Evolutionary conservation across 192 early-diverging fungal genomes (phyloP), one percentile per base, ranked within the genome.

Genomic region (Entomortierella beljakovae): DNA sequence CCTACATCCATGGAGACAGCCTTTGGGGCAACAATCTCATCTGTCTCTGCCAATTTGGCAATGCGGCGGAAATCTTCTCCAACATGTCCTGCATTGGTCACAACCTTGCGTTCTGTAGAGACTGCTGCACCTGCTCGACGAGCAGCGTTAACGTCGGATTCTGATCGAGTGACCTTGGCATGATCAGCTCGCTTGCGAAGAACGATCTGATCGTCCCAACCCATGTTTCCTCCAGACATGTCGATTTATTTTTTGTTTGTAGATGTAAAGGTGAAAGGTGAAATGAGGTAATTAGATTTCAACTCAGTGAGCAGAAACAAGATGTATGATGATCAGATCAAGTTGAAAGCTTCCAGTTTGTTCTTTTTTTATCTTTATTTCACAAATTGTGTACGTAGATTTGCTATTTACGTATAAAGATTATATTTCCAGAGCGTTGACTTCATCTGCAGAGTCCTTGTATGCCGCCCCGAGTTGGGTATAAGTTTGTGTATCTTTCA

Each of bases 41-140:
- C 91, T 62, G 94, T 91, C 51, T 93, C 90, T 64, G 96, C 97
- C 34, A 97, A 72, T 76, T 96, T 94, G 33, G 95, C 96, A 68
- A 94, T 91, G 49, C 86, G 88, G 53, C 87, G 90, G 81, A 92
- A 90, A 56, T 94, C 91, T 33, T 87, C 86, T 20, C 85, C 85
- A 29, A 85, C 81, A 67, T 90, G 88, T 42, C 83, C 77, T 71
- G 85, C 85, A 64, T 92, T 93, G 29, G 88, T 85, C 31, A 74
- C 72, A 43, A 67, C 66, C 85, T 96, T 96, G 71, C 93, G 93
- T 57, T 94, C 92, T 25, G 92, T 93, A 3, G 82, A 74, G 61
- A 96, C 81, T 32, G 82, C 77, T 35, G 85, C 94, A 60, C 93
- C 93, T 53, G 88, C 80, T 67, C 94, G 86, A 60, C 89, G 80